phyloP scores from a whole-genome alignment of 495 filamentous ascomycete genomes.

The Copromyces sp. region DNA sequence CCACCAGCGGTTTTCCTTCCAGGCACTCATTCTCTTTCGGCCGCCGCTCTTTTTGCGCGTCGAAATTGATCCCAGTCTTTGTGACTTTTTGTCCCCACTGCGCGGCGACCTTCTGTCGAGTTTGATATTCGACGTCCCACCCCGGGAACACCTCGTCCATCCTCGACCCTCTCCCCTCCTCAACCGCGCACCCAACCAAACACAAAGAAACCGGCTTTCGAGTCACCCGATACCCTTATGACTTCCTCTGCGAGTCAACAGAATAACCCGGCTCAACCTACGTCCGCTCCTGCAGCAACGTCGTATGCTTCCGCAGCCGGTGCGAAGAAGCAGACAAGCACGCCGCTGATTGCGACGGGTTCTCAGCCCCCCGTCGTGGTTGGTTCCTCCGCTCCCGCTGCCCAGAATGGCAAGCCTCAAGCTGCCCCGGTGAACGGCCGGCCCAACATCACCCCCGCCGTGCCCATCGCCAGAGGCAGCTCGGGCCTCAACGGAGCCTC shows the following conservation, averaged over 20 bases:
- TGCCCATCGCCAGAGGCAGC: slow-evolving; percentile 59
- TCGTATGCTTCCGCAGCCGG: slow-evolving; percentile 63
- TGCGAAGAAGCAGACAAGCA: slow-evolving; percentile 62
- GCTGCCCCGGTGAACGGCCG: slow-evolving; percentile 78
- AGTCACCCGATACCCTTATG: slow-evolving; percentile 34
- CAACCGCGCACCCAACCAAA: slow-evolving; percentile 8
- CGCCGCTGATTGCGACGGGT: slow-evolving; percentile 61
- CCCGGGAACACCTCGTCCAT: slow-evolving; percentile 6
- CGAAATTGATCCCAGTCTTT: neutral
- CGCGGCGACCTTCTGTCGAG: slow-evolving; percentile 14
- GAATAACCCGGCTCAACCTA: slow-evolving; percentile 46
- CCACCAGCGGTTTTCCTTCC: slow-evolving; percentile 5
- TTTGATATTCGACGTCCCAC: slow-evolving; percentile 25
- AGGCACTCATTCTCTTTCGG: slow-evolving; percentile 15
- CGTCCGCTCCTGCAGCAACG: slow-evolving; percentile 50
- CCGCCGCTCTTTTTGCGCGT: slow-evolving; percentile 5
- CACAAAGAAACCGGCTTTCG: slow-evolving; percentile 22
- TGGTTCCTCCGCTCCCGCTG: slow-evolving; percentile 50
- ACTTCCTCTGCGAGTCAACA: slow-evolving; percentile 43
- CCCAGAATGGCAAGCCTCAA: slow-evolving; percentile 75
- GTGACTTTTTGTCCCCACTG: slow-evolving; percentile 1
- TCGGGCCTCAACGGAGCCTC: slow-evolving; percentile 43
- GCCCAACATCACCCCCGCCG: slow-evolving; percentile 59
- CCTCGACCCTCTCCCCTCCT: slow-evolving; percentile 3
- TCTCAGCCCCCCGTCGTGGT: slow-evolving; percentile 55